A percentile compares a stretch with the other conserved stretches of the same genome.
These are phyloP conservation scores for Fusarium proliferatum DNA, from an alignment of 2,329 filamentous ascomycete genomes.

Conservation along the genomic window DNA sequence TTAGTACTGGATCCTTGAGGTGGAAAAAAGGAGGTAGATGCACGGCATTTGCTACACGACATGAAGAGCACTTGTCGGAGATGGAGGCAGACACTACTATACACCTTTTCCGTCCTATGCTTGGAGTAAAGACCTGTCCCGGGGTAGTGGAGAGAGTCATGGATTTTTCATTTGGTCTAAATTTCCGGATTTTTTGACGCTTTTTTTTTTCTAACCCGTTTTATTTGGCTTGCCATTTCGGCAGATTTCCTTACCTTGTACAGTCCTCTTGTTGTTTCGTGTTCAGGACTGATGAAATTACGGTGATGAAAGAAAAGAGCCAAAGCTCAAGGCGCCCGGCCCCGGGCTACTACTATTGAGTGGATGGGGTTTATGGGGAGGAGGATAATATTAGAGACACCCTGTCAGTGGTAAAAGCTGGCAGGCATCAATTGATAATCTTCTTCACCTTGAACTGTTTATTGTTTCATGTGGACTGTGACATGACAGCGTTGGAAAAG, in stretches of 20 bases:
- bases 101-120: constrained; percentile 34
- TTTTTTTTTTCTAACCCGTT: constrained; percentile 12
- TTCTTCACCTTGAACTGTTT: constrained; percentile 28
- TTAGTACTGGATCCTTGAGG: constrained; percentile 15
- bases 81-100: constrained; percentile 27
- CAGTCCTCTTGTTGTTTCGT: constrained; percentile 37
- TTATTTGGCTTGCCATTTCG: constrained; percentile 23
- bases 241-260: constrained; percentile 35
- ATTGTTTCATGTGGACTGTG: not conserved
- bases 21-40: constrained; percentile 35
- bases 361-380: constrained; percentile 14
- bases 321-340: constrained; percentile 28
- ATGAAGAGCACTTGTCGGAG: constrained; percentile 43
- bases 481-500: not conserved
- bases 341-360: constrained; percentile 4
- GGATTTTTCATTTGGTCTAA: constrained; percentile 23
- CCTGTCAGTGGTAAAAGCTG: constrained; percentile 39
- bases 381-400: constrained; percentile 30
- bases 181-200: constrained; percentile 5
- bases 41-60: constrained; percentile 43
- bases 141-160: constrained; percentile 15
- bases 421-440: constrained; percentile 38
- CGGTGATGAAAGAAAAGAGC: constrained; percentile 41
- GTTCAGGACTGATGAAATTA: constrained; percentile 46
- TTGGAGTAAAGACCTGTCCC: constrained; percentile 38